A percentile compares a stretch with the other conserved stretches of the same genome.
phyloP scores from a whole-genome alignment of 768 basidiomycete genomes.

The Xerocomellus dryophilus region DNA sequence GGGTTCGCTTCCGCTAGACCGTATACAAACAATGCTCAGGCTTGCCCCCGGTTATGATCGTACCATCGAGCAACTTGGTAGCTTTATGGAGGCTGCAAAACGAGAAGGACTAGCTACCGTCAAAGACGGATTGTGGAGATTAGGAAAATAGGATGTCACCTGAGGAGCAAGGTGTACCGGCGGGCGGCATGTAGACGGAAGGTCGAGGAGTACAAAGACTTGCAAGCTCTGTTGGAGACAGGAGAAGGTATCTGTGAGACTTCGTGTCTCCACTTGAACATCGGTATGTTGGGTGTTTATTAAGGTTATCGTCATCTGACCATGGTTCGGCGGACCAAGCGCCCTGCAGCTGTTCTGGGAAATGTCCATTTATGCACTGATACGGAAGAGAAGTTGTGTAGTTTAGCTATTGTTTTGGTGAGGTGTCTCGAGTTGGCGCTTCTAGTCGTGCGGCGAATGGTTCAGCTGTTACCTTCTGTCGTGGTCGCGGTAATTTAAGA shows the following conservation, averaged over 20 bases:
- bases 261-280: slow-evolving; percentile 16
- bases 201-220: too few relatives aligned
- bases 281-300: slow-evolving; percentile 10
- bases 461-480: neutral
- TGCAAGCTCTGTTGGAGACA: too few relatives aligned
- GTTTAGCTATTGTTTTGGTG: neutral
- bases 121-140: slow-evolving; percentile 69
- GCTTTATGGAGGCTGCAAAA: slow-evolving; percentile 78
- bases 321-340: slow-evolving; percentile 9
- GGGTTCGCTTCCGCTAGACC: slow-evolving; percentile 66
- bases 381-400: neutral
- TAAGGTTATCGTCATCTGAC: neutral
- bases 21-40: slow-evolving; percentile 87
- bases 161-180: too few relatives aligned
- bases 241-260: slow-evolving; percentile 19
- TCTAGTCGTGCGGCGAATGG: neutral
- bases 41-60: slow-evolving; percentile 82
- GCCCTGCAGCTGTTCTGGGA: neutral
- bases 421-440: neutral
- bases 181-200: too few relatives aligned
- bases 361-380: slow-evolving; percentile 9
- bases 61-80: slow-evolving; percentile 71
- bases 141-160: too few relatives aligned
- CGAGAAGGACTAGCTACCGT: slow-evolving; percentile 72
- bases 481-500: neutral